Percentiles rank a stretch among this genome's conserved stretches.
Evolutionary conservation across 106 monocot genomes (phyloP).

Genomic region (Phalaenopsis aphrodite): DNA sequence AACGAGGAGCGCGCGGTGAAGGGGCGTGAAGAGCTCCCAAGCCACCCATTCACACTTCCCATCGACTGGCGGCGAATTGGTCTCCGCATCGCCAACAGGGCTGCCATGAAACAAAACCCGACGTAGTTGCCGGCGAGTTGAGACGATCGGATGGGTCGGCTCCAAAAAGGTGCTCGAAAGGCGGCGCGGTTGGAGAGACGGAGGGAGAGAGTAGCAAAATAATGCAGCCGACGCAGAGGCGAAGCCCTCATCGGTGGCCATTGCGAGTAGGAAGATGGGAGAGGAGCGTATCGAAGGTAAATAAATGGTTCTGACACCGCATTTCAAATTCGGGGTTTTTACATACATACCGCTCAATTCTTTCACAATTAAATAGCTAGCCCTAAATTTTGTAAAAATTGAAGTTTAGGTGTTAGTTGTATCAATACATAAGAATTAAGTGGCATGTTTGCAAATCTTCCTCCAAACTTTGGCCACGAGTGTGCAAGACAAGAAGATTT

Average conservation of each 20-base stretch:
- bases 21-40: constrained; percentile 80
- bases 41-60: constrained; percentile 45
- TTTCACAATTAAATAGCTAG: too few relatives aligned
- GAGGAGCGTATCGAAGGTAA: background rate
- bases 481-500: background rate
- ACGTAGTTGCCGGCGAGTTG: constrained; percentile 5
- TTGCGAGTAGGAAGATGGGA: background rate
- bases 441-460: too few relatives aligned
- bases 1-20: constrained; percentile 68
- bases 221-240: constrained; percentile 10
- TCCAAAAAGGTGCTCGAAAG: constrained; percentile 28
- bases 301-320: background rate
- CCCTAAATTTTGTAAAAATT: too few relatives aligned
- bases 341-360: too few relatives aligned
- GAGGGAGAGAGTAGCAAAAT: constrained; percentile 26
- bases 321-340: too few relatives aligned
- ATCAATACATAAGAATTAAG: too few relatives aligned
- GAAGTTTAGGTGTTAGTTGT: too few relatives aligned
- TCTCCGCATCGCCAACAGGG: constrained; percentile 55
- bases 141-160: constrained; percentile 5
- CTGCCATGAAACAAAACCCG: constrained; percentile 75
- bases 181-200: constrained; percentile 16
- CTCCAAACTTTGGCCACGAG: background rate
- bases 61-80: constrained; percentile 34
- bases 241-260: background rate